A percentile compares a stretch with the other conserved stretches of the same genome.
These are phyloP conservation scores for Scedosporium apiospermum DNA, from an alignment of 2,329 filamentous ascomycete genomes.

Conservation along the genomic window DNA sequence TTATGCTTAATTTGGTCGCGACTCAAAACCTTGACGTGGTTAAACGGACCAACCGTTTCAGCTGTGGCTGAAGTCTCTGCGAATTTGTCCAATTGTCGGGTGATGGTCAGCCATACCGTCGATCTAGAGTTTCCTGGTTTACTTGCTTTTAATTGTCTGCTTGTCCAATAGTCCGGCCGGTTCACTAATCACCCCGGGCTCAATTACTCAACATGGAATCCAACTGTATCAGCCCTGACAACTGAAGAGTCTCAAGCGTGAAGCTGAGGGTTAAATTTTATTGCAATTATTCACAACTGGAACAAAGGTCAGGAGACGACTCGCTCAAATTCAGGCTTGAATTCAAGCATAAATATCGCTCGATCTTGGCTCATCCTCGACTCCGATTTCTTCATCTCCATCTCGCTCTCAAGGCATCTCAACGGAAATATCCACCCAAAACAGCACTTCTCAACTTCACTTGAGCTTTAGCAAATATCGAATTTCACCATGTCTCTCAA, in stretches of 20 bases:
- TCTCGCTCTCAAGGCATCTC: background rate
- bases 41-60: no score
- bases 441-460: background rate
- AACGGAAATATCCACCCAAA: no score
- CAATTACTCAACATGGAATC: background rate
- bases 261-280: background rate
- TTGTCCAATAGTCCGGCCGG: background rate
- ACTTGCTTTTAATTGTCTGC: no score
- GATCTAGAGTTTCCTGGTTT: no score
- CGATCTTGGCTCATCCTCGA: background rate
- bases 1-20: no score
- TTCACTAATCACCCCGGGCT: background rate
- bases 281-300: background rate
- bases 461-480: background rate
- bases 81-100: no score
- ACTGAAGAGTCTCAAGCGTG: background rate
- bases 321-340: background rate
- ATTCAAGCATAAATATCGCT: background rate
- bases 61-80: no score
- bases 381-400: background rate
- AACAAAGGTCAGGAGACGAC: background rate
- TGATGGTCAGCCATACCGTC: no score
- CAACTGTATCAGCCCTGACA: background rate
- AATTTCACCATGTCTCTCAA: background rate
- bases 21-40: no score